A percentile compares a stretch with the other conserved stretches of the same genome.
Conservation (phyloP, 495 filamentous ascomycete genomes). For the Penicillium coprophilum region DNA sequence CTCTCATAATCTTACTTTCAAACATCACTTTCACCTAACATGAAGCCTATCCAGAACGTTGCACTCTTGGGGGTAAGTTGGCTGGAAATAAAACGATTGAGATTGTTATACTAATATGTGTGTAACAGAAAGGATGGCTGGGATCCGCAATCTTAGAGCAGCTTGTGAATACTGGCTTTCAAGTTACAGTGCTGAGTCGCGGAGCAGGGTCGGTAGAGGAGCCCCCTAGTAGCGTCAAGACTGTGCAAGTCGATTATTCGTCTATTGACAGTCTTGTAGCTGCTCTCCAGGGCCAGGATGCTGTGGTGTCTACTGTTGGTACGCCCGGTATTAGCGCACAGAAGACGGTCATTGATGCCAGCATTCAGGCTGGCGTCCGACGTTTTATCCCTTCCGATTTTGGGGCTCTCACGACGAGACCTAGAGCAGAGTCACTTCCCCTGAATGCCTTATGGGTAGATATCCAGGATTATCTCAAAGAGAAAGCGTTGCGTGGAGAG, state of each 20-base stretch:
- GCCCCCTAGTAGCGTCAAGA: not conserved
- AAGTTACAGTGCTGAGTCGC: not conserved
- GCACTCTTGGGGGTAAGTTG: slow-evolving; percentile 1
- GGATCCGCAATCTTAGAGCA: not conserved
- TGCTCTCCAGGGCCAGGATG: slow-evolving; percentile 38
- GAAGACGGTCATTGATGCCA: slow-evolving; percentile 50
- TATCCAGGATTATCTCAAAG: not conserved
- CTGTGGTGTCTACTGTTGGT: slow-evolving; percentile 36
- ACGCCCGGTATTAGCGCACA: slow-evolving; percentile 30
- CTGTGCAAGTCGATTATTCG: slow-evolving; percentile 25
- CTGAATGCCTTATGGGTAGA: not conserved
- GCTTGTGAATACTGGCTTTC: not conserved
- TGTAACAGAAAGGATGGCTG: not conserved
- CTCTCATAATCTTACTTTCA: not conserved
- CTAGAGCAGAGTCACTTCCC: not conserved
- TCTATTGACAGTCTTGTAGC: slow-evolving; percentile 21
- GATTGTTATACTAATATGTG: not conserved
- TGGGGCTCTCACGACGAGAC: slow-evolving; percentile 1
- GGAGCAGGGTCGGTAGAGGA: not conserved
- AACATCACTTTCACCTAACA: not conserved
- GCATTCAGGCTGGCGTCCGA: slow-evolving; percentile 51
- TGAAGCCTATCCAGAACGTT: not conserved
- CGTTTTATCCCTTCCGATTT: slow-evolving; percentile 57
- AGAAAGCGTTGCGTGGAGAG: not conserved
- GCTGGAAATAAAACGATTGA: not conserved